These are phyloP conservation scores for Tuber calosporum DNA, from an alignment of 495 filamentous ascomycete genomes.

Conservation along the genomic window DNA sequence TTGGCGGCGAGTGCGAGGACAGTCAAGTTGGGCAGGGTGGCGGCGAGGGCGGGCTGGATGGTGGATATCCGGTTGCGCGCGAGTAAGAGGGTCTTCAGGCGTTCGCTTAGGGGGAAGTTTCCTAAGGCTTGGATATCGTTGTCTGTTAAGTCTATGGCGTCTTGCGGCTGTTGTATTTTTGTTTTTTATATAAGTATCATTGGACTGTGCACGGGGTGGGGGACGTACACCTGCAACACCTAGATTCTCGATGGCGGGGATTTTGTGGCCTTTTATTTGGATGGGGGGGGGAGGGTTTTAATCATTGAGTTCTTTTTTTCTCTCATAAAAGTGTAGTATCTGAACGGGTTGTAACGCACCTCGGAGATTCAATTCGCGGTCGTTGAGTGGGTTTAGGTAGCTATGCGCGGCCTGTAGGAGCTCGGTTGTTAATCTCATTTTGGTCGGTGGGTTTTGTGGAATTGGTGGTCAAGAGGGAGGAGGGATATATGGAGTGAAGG, in stretches of 20 bases:
- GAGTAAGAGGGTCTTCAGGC: slow-evolving; percentile 75
- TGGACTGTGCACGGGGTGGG: neutral
- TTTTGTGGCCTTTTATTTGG: slow-evolving; percentile 78
- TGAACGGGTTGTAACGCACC: slow-evolving; percentile 71
- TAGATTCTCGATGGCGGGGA: slow-evolving; percentile 95
- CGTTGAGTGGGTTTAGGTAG: slow-evolving; percentile 95
- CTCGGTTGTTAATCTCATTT: slow-evolving; percentile 90
- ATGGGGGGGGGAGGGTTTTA: slow-evolving; percentile 46
- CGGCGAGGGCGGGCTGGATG: slow-evolving; percentile 67
- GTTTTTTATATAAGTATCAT: neutral
- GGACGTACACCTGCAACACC: slow-evolving; percentile 79
- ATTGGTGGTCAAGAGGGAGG: neutral
- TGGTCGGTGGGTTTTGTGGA: slow-evolving; percentile 16
- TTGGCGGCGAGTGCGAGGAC: slow-evolving; percentile 74
- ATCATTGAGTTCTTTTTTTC: slow-evolving; percentile 55
- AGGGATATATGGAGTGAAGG: neutral
- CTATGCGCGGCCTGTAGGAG: slow-evolving; percentile 84
- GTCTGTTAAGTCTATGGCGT: slow-evolving; percentile 95
- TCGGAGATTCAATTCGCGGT: slow-evolving; percentile 98
- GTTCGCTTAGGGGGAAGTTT: slow-evolving; percentile 91
- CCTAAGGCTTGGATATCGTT: slow-evolving; percentile 84
- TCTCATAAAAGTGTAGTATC: neutral
- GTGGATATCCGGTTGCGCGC: slow-evolving; percentile 78
- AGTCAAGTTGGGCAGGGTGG: slow-evolving; percentile 66
- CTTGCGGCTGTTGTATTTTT: slow-evolving; percentile 68